Evolutionary conservation across 2,329 filamentous ascomycete species (phyloP), one percentile per base, ranked within the genome.

Genomic region (Neopestalotiopsis rosae): DNA sequence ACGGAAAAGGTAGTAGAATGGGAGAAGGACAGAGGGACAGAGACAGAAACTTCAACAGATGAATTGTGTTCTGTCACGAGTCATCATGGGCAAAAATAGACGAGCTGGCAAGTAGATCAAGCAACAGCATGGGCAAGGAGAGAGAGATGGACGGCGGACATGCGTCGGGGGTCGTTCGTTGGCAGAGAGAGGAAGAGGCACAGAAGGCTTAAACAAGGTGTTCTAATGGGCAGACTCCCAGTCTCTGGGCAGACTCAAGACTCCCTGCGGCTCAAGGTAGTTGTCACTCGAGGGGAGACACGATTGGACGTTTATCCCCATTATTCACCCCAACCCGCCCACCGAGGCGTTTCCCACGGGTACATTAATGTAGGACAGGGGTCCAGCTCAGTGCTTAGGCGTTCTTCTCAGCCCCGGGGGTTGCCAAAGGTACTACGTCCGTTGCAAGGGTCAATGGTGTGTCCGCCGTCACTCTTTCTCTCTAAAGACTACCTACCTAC

Each of bases 361-460:
- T 24, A 10, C 9, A 38, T 38, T 7, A 7, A 38, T 7, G 34
- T 38, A 38, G 34, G 34, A 32, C 42, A 65, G 61, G 64, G 57
- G 58, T 45, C 34, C 61, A 20, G 65, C 13, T 28, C 24, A 28
- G 24, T 28, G 24, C 24, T 28, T 70, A 66, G 52, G 71, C 65
- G 62, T 71, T 69, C 56, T 77, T 76, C 56, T 72, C 74, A 69
- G 76, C 76, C 24, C 72, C 70, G 61, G 72, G 42, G 34, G 34
- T 10, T 38, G 34, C 34, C 34, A 38, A 38, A 38, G 34, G 34
- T 38, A 38, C 24, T 28, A 28, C 24, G 24, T 28, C 24, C 24
- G 24, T 28, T 30, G 63, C 63, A 56, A 57, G 57, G 67, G 59
- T 63, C 49, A 12, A 24, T 14, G 32, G 24, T 24, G 24, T 28